Evolutionary conservation across 441 rosid species (phyloP).

Genomic region (Populus trichocarpa): DNA sequence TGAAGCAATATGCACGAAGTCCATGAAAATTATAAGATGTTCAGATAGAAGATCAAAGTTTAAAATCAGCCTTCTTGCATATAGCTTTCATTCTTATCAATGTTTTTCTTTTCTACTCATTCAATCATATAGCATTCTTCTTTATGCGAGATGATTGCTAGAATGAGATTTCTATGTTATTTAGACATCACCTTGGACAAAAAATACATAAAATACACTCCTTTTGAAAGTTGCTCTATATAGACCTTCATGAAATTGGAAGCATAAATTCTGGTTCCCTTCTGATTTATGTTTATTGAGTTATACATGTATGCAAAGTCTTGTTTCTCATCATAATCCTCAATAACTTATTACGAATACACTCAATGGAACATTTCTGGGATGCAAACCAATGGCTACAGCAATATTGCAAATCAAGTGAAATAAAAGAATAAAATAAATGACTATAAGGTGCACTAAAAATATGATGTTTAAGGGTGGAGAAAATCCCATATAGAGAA

Average conservation of each 20-base stretch:
- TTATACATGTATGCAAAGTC: background rate
- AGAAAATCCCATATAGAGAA: constrained; percentile 5
- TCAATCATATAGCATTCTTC: background rate
- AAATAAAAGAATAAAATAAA: background rate
- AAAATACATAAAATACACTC: background rate
- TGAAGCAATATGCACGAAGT: background rate
- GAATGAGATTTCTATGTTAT: too few relatives aligned
- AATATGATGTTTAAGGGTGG: background rate
- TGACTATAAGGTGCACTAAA: background rate
- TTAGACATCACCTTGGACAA: background rate
- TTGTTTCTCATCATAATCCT: background rate
- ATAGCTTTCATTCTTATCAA: background rate
- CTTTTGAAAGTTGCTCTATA: background rate
- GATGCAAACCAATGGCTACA: background rate
- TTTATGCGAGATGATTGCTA: background rate
- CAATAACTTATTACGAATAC: background rate
- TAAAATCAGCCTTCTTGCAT: background rate
- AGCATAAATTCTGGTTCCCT: background rate
- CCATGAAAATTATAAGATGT: background rate
- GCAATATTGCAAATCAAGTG: background rate
- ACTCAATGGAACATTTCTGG: too few relatives aligned
- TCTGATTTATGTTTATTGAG: background rate
- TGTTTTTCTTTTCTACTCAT: background rate
- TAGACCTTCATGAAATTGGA: background rate
- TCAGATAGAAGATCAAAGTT: background rate